Evolutionary conservation across 441 rosid genomes (phyloP).

Genomic region (Cnidoscolus chayamansa): DNA sequence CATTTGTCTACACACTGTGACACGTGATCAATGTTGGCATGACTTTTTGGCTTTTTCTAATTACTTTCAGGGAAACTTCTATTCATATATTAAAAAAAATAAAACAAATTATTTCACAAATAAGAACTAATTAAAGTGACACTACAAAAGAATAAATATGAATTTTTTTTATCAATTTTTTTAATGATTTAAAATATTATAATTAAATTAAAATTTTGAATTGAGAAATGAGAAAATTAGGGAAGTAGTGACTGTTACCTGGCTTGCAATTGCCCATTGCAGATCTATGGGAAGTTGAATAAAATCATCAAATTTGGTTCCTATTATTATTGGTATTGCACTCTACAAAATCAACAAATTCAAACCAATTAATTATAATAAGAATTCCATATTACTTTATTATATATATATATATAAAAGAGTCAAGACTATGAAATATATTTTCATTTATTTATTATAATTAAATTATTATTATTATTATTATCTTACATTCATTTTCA

Average conservation of each 20-base stretch:
- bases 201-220: no score
- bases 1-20: not conserved
- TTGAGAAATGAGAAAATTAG: not conserved
- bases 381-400: not conserved
- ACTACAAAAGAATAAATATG: no score
- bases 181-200: no score
- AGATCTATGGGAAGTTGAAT: slow-evolving; percentile 83
- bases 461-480: no score
- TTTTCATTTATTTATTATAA: no score
- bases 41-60: not conserved
- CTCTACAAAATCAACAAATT: slow-evolving; percentile 33
- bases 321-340: slow-evolving; percentile 62
- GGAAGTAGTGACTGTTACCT: slow-evolving; percentile 36
- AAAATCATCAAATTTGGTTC: slow-evolving; percentile 90
- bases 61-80: not conserved
- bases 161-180: no score
- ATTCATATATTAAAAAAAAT: not conserved
- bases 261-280: slow-evolving; percentile 85
- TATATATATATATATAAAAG: no score
- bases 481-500: no score
- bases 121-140: not conserved
- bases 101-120: not conserved
- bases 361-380: no score
- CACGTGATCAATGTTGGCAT: not conserved
- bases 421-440: no score